Percentiles rank a stretch among this genome's conserved stretches.
These are phyloP conservation scores for Waltiozyma sp. DNA, from an alignment of 1,139 yeast genomes.

Conservation along the genomic window DNA sequence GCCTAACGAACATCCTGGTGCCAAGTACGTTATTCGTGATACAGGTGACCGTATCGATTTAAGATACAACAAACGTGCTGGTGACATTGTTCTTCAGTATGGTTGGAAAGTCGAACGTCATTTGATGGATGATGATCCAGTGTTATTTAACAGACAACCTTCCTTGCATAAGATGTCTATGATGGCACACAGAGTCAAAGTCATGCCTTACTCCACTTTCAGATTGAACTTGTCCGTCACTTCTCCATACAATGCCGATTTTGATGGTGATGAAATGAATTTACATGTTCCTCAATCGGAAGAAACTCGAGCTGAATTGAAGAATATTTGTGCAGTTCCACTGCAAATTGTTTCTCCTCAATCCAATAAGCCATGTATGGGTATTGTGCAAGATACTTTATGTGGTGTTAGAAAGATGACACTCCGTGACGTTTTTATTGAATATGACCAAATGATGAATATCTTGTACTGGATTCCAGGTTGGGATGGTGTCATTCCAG, in stretches of 20 bases:
- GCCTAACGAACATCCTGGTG: conserved; percentile 99
- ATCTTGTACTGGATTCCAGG: conserved; percentile 95
- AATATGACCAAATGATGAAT: conserved; percentile 91
- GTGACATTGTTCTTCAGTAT: conserved; percentile 93
- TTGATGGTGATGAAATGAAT: conserved; percentile 99
- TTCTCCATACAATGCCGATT: conserved; percentile 98
- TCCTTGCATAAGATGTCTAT: conserved; percentile 98
- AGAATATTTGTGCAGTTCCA: conserved; percentile 94
- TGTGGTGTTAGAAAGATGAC: conserved; percentile 98
- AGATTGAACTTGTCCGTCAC: conserved; percentile 94
- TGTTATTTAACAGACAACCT: conserved; percentile 96
- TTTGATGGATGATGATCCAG: conserved; percentile 95
- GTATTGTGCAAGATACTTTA: conserved; percentile 96
- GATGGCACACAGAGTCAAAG: conserved; percentile 99
- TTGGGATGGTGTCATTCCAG: conserved; percentile 99
- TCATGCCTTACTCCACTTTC: conserved; percentile 97
- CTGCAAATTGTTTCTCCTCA: conserved; percentile 97
- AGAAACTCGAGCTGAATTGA: conserved; percentile 93
- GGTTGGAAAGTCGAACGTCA: conserved; percentile 99
- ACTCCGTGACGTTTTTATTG: conserved; percentile 76
- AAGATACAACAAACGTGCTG: conserved; percentile 95
- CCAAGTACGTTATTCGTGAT: conserved; percentile 94
- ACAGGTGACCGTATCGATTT: conserved; percentile 97
- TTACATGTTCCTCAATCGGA: conserved; percentile 98
- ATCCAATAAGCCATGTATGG: conserved; percentile 98